Evolutionary conservation across 371 early-diverging fungal species (phyloP).

Genomic region (Saksenaea vasiformis): DNA sequence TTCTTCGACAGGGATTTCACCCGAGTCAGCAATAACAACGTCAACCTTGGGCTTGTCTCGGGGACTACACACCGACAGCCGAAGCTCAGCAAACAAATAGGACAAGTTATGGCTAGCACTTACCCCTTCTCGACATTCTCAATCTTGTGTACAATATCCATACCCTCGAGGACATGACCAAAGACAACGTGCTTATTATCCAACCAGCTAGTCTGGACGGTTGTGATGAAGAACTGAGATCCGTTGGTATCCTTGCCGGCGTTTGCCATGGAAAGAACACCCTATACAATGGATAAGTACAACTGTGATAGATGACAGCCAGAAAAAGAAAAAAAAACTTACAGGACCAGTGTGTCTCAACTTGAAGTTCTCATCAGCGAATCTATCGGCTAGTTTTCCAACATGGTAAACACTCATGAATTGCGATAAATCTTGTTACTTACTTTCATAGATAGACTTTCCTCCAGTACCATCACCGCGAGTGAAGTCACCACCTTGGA

Average conservation of each 20-base stretch:
- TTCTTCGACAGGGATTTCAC: constrained; percentile 65
- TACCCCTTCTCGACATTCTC: constrained; percentile 61
- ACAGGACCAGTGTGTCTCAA: constrained; percentile 80
- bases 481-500: constrained; percentile 85
- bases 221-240: constrained; percentile 97
- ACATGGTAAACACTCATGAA: not conserved
- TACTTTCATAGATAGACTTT: constrained; percentile 87
- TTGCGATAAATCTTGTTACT: not conserved
- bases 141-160: constrained; percentile 71
- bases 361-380: constrained; percentile 97
- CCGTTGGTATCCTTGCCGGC: constrained; percentile 95
- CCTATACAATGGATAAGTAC: constrained; percentile 46
- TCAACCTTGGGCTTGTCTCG: constrained; percentile 66
- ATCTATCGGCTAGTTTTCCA: constrained; percentile 55
- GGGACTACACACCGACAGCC: constrained; percentile 13
- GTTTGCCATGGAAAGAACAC: constrained; percentile 95
- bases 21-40: constrained; percentile 73
- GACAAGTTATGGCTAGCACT: not conserved
- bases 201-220: constrained; percentile 76
- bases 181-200: constrained; percentile 92
- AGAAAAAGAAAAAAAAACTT: too few relatives aligned
- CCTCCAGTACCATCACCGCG: constrained; percentile 93
- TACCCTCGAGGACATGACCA: constrained; percentile 83
- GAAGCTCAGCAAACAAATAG: not conserved
- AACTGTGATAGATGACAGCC: too few relatives aligned